Base-by-base conservation (phyloP, 371 early-diverging fungal genomes). In the Umbelopsis sp. region DNA sequence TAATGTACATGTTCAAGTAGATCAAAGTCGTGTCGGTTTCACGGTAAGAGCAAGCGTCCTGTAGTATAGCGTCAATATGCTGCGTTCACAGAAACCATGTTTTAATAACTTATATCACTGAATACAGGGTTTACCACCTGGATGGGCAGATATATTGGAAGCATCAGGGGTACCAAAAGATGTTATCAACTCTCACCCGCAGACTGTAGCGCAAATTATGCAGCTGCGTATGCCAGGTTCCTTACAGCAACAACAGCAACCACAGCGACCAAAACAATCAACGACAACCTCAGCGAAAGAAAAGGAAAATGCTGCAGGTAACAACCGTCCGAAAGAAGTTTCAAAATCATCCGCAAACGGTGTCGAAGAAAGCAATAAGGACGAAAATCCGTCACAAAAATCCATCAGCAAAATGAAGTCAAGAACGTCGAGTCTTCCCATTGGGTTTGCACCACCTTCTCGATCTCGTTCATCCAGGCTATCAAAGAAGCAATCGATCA, bases 1-100 rank as follows among this genome's bases (percentile, higher is more conserved):
- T 65, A 82, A 85, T 64, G 76, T 88, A 8, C 87, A 88, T 70
- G 87, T 89, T 50, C 80, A 86, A 66, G 76, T 87, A 50, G 85
- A 86, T 48, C 77, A 84, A 66, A 68, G 68, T 38, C 71, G 76
- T 35, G 86, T 74, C 32, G 77, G 77, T 9, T 73, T 73, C 50
- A 77, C 70, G 69, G 77, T 74, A 73, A 72, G 22, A 44, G 4
- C 29, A 29, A 51, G 20, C 38, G 16, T 32, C 65, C 35, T 41
- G 12, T 14, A 37, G n/a, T 51, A 20, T 14, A 37, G 16, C 38
- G 63, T 29, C 20, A 29, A 24, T 45, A 22, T 50, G 37, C 14
- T 41, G 25, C 1, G 25, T 20, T 25, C 45, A 35, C 12, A 53
- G 32, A 35, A 41, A 1, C 41, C 10, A 7, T 41, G 41, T 41